These are phyloP conservation scores for Triticum timopheevii DNA, from an alignment of 176 grass and related monocot species.

Conservation along the genomic window DNA sequence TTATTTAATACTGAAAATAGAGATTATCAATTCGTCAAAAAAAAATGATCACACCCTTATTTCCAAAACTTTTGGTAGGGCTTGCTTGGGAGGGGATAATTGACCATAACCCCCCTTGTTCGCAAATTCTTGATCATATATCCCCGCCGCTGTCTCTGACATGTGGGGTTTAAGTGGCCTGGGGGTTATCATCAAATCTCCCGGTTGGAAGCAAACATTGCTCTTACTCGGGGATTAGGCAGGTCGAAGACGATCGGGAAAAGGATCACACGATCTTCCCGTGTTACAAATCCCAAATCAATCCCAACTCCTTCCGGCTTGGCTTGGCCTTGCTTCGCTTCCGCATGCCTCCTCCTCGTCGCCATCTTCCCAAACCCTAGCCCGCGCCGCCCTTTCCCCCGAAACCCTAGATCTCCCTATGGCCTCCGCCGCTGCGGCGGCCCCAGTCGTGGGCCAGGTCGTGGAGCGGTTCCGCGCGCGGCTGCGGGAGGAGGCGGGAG, in stretches of 20 bases:
- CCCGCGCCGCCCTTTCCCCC: neutral
- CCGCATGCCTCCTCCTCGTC: constrained; percentile 28
- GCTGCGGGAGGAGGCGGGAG: constrained; percentile 56
- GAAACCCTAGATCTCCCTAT: constrained; percentile 26
- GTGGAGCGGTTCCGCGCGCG: constrained; percentile 60
- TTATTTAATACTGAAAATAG: too few relatives aligned
- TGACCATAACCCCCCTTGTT: too few relatives aligned
- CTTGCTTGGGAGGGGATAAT: too few relatives aligned
- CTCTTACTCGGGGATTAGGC: neutral
- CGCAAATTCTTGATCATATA: too few relatives aligned
- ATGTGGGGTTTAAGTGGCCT: too few relatives aligned
- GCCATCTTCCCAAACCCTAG: constrained; percentile 48
- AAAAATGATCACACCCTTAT: too few relatives aligned
- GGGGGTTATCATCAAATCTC: too few relatives aligned
- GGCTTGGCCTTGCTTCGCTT: neutral
- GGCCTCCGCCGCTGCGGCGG: constrained; percentile 23
- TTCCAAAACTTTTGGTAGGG: too few relatives aligned
- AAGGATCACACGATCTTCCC: constrained; percentile 17
- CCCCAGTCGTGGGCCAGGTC: constrained; percentile 32
- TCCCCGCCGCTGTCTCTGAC: too few relatives aligned
- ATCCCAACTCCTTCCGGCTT: neutral
- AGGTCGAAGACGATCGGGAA: neutral
- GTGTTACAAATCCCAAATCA: constrained; percentile 36
- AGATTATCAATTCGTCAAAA: too few relatives aligned
- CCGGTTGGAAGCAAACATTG: too few relatives aligned